Base-by-base conservation (phyloP, 1,284 basidiomycete genomes). In the Heterobasidion occidentale region DNA sequence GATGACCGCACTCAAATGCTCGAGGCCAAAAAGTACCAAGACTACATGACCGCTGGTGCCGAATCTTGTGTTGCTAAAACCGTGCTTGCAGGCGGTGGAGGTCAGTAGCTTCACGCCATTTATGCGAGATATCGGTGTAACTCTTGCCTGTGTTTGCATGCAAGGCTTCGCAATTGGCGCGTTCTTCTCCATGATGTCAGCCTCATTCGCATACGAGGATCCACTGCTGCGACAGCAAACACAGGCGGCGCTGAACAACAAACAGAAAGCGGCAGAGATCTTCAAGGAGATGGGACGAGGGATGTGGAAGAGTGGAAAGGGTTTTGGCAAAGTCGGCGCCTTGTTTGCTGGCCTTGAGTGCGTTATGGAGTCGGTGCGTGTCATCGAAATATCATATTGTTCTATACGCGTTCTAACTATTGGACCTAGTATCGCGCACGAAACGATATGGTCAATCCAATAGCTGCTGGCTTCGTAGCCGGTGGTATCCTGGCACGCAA, bases 141-240 rank as follows among this genome's bases (percentile, higher is more conserved):
- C 19, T 4, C 35, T 34, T 14, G 19, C n/a, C 36, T 15, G 20
- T 34, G 34, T 3, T 36, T 19, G 5, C 36, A 34, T 57, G 42
- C 53, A 56, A 91, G 96, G 94, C 58, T 87, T 98, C 66, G 94
- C 81, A 11, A 79, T 98, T 51, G 97, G 96, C 61, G 95, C 88
- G 35, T 95, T 98, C 77, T 94, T 99, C 75, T 92, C 93, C 1
- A 79, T 99, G 60, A 96, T 99, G 94, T 93, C 91, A 47, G 80
- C 94, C 12, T 94, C 92, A 36, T 96, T 99, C 68, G 89, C 90
- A 33, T 94, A 97, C 66, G 96, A 98, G 70, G 96, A 98, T 70
- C 96, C 96, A 7, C 74, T 93, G 52, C 78, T 92, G 44, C 83
- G 91, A 51, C 77, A 84, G 51, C 81, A 83, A 60, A 75, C 76